Conservation (phyloP, 2,329 filamentous ascomycete species). For the Penicillium thymicola region DNA sequence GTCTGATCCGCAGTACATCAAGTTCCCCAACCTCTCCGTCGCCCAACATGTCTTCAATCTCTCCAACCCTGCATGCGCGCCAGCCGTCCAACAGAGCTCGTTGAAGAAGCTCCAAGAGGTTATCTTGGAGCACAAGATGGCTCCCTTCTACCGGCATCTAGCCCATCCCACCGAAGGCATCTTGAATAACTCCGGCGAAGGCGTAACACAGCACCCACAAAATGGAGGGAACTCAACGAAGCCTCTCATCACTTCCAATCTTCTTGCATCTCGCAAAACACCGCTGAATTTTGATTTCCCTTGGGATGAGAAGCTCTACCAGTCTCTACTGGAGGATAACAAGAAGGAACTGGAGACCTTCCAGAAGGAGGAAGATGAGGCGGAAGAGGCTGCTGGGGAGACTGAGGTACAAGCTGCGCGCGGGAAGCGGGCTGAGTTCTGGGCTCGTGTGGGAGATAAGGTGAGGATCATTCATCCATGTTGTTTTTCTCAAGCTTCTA, state of each 20-base stretch:
- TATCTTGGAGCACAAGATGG: conserved; percentile 64
- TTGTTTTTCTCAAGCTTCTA: not conserved
- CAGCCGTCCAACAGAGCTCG: conserved; percentile 53
- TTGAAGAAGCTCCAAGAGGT: conserved; percentile 61
- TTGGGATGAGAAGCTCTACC: conserved; percentile 89
- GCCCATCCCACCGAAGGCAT: conserved; percentile 70
- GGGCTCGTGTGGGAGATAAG: conserved; percentile 94
- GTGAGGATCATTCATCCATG: conserved; percentile 47
- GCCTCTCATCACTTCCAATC: conserved; percentile 61
- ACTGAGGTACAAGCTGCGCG: conserved; percentile 89
- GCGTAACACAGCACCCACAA: conserved; percentile 48
- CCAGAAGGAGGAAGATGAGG: conserved; percentile 88
- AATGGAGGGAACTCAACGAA: conserved; percentile 40
- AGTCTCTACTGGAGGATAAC: conserved; percentile 71
- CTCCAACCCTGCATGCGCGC: conserved; percentile 57
- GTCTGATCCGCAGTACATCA: conserved; percentile 63
- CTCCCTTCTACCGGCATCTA: conserved; percentile 63
- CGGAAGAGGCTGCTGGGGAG: conserved; percentile 91
- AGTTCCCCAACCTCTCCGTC: conserved; percentile 61
- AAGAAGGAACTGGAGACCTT: conserved; percentile 71
- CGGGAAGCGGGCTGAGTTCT: conserved; percentile 94
- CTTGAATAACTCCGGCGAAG: conserved; percentile 72
- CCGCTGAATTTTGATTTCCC: conserved; percentile 66
- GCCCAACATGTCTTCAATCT: conserved; percentile 67
- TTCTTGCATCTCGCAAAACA: conserved; percentile 70